Conservation (phyloP, 1,139 yeast species). For the Hyphopichia fennica region DNA sequence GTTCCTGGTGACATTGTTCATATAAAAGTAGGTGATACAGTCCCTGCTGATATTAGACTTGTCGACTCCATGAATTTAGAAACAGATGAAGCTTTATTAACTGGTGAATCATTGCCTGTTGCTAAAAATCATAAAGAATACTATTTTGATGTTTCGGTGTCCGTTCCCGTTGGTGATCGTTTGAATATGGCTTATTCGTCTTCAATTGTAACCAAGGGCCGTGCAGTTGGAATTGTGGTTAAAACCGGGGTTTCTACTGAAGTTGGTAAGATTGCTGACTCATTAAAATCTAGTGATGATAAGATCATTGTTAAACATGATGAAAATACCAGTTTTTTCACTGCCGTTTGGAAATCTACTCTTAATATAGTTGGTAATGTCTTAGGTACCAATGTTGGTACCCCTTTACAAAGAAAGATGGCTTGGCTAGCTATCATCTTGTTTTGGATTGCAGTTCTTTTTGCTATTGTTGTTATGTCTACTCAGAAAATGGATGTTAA, state of each 20-base stretch:
- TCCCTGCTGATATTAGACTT: conserved; percentile 75
- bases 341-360: conserved; percentile 12
- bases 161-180: conserved; percentile 73
- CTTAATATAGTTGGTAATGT: conserved; percentile 56
- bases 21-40: conserved; percentile 72
- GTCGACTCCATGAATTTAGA: conserved; percentile 66
- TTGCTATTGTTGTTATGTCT: conserved; percentile 80
- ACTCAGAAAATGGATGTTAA: conserved; percentile 68
- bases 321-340: conserved; percentile 9
- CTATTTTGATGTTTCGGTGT: conserved; percentile 33
- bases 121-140: conserved; percentile 48
- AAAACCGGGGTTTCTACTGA: conserved; percentile 72
- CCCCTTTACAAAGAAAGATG: conserved; percentile 69
- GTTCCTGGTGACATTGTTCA: conserved; percentile 77
- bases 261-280: conserved; percentile 74
- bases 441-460: conserved; percentile 69
- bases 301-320: conserved; percentile 29
- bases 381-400: conserved; percentile 74
- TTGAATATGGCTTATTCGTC: conserved; percentile 73
- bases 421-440: conserved; percentile 70
- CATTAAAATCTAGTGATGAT: conserved; percentile 40
- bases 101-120: conserved; percentile 83
- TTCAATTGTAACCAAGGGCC: conserved; percentile 71
- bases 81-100: conserved; percentile 76
- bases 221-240: conserved; percentile 69